A percentile compares a stretch with the other conserved stretches of the same genome.
These are phyloP conservation scores for Vigna unguiculata DNA, from an alignment of 306 rosid genomes.

Conservation along the genomic window DNA sequence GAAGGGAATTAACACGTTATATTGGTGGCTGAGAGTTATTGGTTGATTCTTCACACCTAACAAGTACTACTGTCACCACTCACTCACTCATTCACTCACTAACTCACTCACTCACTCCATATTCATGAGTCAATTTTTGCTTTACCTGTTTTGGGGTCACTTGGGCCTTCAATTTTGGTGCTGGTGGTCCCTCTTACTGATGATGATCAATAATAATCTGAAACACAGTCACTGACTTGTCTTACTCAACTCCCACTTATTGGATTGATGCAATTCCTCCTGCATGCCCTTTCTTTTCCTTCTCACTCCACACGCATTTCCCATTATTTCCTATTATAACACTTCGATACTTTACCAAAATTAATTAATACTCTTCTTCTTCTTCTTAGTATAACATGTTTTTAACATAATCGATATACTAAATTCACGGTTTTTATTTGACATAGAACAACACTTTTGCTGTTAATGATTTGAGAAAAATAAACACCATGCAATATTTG, in stretches of 20 bases:
- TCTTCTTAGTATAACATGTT: too few relatives aligned
- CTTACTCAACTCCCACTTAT: slow-evolving; percentile 64
- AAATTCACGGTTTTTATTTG: too few relatives aligned
- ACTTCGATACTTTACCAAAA: not conserved
- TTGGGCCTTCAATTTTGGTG: slow-evolving; percentile 42
- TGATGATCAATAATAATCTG: slow-evolving; percentile 45
- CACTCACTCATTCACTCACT: slow-evolving; percentile 26
- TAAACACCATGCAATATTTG: too few relatives aligned
- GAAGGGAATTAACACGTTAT: slow-evolving; percentile 20
- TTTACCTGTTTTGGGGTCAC: slow-evolving; percentile 45
- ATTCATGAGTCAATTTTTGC: slow-evolving; percentile 44
- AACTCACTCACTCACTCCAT: slow-evolving; percentile 28
- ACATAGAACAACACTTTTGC: too few relatives aligned
- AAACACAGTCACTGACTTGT: slow-evolving; percentile 43
- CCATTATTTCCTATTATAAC: slow-evolving; percentile 31
- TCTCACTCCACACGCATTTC: slow-evolving; percentile 22
- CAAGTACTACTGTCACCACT: slow-evolving; percentile 18
- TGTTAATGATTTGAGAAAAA: too few relatives aligned
- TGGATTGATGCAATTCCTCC: slow-evolving; percentile 31
- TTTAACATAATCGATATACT: too few relatives aligned
- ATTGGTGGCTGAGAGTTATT: not conserved
- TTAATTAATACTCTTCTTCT: not conserved
- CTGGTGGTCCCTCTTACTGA: slow-evolving; percentile 49
- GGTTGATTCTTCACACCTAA: slow-evolving; percentile 1
- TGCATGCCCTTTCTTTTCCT: not conserved